Percentiles rank a stretch among this genome's conserved stretches.
These are phyloP conservation scores for Vigna mungo DNA, from an alignment of 306 rosid genomes.

Conservation along the genomic window DNA sequence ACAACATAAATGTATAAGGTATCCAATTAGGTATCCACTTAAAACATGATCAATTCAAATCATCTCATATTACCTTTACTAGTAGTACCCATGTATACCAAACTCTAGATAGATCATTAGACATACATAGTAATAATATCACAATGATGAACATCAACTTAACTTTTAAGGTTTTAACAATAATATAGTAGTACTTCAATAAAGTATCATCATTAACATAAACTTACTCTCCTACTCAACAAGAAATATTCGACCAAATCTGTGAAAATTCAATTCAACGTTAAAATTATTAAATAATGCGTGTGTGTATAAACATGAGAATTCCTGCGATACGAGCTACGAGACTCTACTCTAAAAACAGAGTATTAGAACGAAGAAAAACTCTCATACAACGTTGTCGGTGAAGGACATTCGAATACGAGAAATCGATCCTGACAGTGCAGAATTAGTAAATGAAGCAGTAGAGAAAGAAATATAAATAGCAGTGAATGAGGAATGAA, in stretches of 20 bases:
- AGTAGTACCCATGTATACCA: not conserved
- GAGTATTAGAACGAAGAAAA: constrained; percentile 5
- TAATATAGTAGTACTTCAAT: not conserved
- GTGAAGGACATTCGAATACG: not conserved
- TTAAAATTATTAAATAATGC: not conserved
- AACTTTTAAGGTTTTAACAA: not conserved
- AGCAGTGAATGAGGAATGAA: constrained; percentile 21
- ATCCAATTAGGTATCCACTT: not conserved
- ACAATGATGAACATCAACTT: not conserved
- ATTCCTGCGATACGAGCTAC: not conserved
- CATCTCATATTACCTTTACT: not conserved
- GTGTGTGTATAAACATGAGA: not conserved
- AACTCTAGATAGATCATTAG: not conserved
- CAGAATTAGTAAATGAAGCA: constrained; percentile 23
- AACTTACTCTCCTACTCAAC: not conserved
- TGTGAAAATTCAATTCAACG: not conserved
- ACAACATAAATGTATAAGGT: not conserved
- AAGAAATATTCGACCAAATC: not conserved
- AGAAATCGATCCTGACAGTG: constrained; percentile 8
- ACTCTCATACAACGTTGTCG: not conserved
- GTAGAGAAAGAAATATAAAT: not conserved
- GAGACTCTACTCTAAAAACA: not conserved
- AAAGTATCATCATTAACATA: not conserved
- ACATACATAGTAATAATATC: not conserved
- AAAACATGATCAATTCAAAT: not conserved